Base-by-base conservation (phyloP, 352 stramenopile species). In the Globisporangium rhizosaccharum region DNA sequence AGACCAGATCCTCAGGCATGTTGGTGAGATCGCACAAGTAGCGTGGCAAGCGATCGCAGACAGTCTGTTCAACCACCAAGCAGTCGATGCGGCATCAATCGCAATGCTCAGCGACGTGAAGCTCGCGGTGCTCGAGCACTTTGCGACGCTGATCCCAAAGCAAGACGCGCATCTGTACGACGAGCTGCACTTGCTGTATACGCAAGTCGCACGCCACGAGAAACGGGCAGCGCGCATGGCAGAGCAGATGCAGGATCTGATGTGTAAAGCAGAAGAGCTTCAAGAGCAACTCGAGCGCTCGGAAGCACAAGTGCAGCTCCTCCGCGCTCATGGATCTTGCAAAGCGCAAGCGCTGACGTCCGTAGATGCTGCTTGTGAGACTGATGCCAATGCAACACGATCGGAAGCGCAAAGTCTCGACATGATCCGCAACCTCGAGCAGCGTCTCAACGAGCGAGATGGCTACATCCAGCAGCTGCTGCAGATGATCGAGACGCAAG, bases 131-230 rank as follows among this genome's bases (percentile, higher is more conserved):
- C 57, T 76, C 4, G 59, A 72, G 26, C 45, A 55, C 18, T 53
- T 71, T 26, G 56, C 62, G 39, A 28, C 53, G 20, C n/a, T 71
- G 37, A 44, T 60, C 3, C 36, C 56, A 28, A 64, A 57, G 53
- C 23, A 44, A 46, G 65, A 73, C 20, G 33, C 18, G 42, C 46
- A 65, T 18, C 23, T 69, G 51, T 71, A 71, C 51, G 62, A 71
- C 47, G 65, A 76, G 42, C 62, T 76, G 57, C 68, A 76, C 39
- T 53, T 52, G 14, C 47, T 76, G 47, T 73, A 73, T 41, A 59
- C 62, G 0, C 56, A 63, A 26, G 65, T 65, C 28, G 50, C 66
- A 10, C 68, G 52, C 3, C 36, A 52, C 15, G 46, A 62, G 18
- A 52, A 55, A 14, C 60, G 46, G 9, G 44, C 56, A 30, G 26